Percentiles rank a stretch among this genome's conserved stretches.
These are phyloP conservation scores for Coemansia guatemalensis DNA, from an alignment of 192 early-diverging fungal species.

Conservation along the genomic window DNA sequence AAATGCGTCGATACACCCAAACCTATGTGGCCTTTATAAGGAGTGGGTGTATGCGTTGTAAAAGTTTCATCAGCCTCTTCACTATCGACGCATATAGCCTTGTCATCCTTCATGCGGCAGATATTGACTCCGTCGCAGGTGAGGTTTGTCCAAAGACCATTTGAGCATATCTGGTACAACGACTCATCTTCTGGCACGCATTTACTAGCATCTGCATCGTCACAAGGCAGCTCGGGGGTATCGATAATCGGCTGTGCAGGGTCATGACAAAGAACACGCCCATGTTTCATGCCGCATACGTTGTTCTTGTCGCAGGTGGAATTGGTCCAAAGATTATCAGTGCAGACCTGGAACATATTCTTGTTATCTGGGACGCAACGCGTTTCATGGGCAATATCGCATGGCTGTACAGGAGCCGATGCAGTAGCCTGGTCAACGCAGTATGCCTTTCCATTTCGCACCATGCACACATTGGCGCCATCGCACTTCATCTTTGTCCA, in stretches of 20 bases:
- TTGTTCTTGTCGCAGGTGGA: conserved; percentile 36
- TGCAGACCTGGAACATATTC: conserved; percentile 36
- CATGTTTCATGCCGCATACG: conserved; percentile 38
- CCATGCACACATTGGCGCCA: conserved; percentile 35
- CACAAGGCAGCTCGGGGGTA: conserved; percentile 37
- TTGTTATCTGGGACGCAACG: conserved; percentile 32
- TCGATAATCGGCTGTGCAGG: conserved; percentile 32
- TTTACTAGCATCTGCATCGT: conserved; percentile 14
- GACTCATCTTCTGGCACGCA: conserved; percentile 25
- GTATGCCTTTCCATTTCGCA: conserved; percentile 21
- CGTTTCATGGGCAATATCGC: conserved; percentile 22
- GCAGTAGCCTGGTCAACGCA: conserved; percentile 37
- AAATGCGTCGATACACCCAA: conserved; percentile 1
- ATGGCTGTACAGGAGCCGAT: conserved; percentile 29
- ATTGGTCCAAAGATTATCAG: conserved; percentile 45
- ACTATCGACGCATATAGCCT: conserved; percentile 31
- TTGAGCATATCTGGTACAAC: conserved; percentile 38
- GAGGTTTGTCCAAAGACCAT: conserved; percentile 36
- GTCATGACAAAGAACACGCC: conserved; percentile 36
- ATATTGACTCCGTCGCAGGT: conserved; percentile 36
- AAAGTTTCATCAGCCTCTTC: conserved; percentile 10
- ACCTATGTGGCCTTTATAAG: conserved; percentile 4
- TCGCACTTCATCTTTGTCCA: conserved; percentile 48
- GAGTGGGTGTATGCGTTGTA: conserved; percentile 9
- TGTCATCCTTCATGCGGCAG: conserved; percentile 26